Conservation (phyloP, 2,329 filamentous ascomycete species). For the Hypoxylon sp. region DNA sequence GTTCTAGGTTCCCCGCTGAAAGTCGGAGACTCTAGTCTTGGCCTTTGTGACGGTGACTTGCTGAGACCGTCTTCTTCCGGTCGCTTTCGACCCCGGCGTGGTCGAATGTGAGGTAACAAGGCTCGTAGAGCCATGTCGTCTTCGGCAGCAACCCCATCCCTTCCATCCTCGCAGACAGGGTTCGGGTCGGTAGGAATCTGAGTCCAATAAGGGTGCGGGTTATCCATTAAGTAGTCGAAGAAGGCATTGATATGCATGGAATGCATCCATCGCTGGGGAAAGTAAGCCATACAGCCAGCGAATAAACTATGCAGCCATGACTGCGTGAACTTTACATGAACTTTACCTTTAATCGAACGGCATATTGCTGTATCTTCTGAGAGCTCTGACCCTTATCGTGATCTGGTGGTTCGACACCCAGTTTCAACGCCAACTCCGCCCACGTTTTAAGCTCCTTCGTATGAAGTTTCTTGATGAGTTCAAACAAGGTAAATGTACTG, state of each 20-base stretch:
- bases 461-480: conserved; percentile 84
- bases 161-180: conserved; percentile 73
- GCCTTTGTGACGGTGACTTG: conserved; percentile 70
- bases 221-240: conserved; percentile 88
- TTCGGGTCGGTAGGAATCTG: conserved; percentile 77
- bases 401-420: conserved; percentile 91
- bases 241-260: conserved; percentile 96
- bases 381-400: conserved; percentile 87
- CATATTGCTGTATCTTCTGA: conserved; percentile 96
- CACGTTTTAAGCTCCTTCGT: conserved; percentile 91
- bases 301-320: not conserved
- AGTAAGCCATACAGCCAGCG: conserved; percentile 55
- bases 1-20: conserved; percentile 57
- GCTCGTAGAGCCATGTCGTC: conserved; percentile 91
- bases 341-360: conserved; percentile 86
- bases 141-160: conserved; percentile 87
- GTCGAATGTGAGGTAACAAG: conserved; percentile 81
- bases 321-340: conserved; percentile 6
- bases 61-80: conserved; percentile 71
- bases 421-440: conserved; percentile 86
- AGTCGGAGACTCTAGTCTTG: conserved; percentile 67
- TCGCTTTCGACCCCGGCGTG: conserved; percentile 73
- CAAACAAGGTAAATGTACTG: conserved; percentile 81
- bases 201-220: conserved; percentile 83
- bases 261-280: conserved; percentile 85